phyloP scores from a whole-genome alignment of 208 protist species.

The Blechomonas ayalai region DNA sequence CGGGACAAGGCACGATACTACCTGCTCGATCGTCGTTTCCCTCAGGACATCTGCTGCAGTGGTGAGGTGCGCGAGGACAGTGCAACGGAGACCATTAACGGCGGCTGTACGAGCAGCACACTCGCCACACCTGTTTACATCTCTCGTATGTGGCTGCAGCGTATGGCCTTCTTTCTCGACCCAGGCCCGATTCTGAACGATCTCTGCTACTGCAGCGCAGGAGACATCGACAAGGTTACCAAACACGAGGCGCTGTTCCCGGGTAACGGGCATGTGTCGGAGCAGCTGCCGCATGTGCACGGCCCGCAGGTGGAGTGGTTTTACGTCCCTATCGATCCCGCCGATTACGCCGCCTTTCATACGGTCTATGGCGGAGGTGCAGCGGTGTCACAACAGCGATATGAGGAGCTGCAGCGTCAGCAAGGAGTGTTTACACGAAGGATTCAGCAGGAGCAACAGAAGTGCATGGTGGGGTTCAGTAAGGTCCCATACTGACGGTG shows the following conservation, averaged over 20 bases:
- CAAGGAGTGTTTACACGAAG: no score
- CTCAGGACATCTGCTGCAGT: neutral
- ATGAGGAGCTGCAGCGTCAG: constrained; percentile 17
- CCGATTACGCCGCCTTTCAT: constrained; percentile 65
- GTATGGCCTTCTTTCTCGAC: constrained; percentile 65
- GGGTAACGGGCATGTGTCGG: constrained; percentile 11
- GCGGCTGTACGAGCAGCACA: neutral
- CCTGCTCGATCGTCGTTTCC: constrained; percentile 6
- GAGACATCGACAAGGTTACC: constrained; percentile 7
- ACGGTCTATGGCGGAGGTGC: constrained; percentile 58
- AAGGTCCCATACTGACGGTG: no score
- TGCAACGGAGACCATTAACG: neutral
- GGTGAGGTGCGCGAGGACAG: neutral
- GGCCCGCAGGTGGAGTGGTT: constrained; percentile 62
- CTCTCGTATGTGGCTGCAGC: constrained; percentile 76
- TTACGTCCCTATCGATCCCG: constrained; percentile 48
- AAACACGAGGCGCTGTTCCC: constrained; percentile 16
- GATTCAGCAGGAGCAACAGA: no score
- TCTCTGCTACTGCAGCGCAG: constrained; percentile 58
- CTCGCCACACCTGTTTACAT: constrained; percentile 41
- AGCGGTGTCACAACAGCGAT: constrained; percentile 29
- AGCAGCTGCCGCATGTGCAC: constrained; percentile 37
- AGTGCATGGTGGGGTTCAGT: neutral
- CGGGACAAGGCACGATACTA: constrained; percentile 51
- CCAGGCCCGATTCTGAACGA: constrained; percentile 77